Evolutionary conservation across 139 green algal species (phyloP).

Genomic region (Axilococcus clingmanii): DNA sequence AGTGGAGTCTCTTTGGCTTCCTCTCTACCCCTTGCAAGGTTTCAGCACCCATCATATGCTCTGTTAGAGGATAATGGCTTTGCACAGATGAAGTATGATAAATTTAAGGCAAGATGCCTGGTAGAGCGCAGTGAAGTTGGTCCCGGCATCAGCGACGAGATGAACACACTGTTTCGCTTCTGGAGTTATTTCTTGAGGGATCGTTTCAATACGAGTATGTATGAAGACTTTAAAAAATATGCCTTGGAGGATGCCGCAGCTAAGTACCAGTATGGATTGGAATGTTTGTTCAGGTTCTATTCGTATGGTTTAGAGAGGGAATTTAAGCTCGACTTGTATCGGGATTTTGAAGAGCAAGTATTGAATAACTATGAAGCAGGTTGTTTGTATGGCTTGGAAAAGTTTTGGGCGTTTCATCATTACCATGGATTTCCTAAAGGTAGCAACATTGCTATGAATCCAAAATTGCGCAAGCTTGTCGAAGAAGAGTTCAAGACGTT

Average conservation of each 20-base stretch:
- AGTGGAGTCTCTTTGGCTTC: conserved; percentile 8
- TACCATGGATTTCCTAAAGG: conserved; percentile 69
- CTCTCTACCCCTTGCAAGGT: conserved; percentile 57
- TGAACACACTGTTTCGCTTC: conserved; percentile 98
- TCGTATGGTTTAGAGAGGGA: conserved; percentile 85
- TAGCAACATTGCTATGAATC: conserved; percentile 35
- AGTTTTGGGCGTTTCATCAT: conserved; percentile 92
- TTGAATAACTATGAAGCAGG: conserved; percentile 66
- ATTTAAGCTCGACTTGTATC: conserved; percentile 62
- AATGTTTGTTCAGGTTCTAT: conserved; percentile 93
- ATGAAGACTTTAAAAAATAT: conserved; percentile 67
- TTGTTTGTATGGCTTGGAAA: conserved; percentile 93
- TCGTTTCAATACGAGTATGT: conserved; percentile 89
- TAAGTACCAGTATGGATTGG: conserved; percentile 86
- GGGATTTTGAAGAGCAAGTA: conserved; percentile 80
- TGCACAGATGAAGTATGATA: conserved; percentile 82
- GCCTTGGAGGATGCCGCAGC: conserved; percentile 46
- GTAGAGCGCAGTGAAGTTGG: conserved; percentile 61
- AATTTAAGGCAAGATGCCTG: conserved; percentile 82
- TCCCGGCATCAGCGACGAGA: conserved; percentile 72
- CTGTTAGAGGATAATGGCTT: conserved; percentile 91
- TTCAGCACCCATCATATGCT: conserved; percentile 83
- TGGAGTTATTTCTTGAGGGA: conserved; percentile 97
- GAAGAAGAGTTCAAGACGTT: conserved; percentile 52
- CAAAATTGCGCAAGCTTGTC: conserved; percentile 60